Base-by-base conservation (phyloP, 2,329 filamentous ascomycete species). In the Botrytis porri region DNA sequence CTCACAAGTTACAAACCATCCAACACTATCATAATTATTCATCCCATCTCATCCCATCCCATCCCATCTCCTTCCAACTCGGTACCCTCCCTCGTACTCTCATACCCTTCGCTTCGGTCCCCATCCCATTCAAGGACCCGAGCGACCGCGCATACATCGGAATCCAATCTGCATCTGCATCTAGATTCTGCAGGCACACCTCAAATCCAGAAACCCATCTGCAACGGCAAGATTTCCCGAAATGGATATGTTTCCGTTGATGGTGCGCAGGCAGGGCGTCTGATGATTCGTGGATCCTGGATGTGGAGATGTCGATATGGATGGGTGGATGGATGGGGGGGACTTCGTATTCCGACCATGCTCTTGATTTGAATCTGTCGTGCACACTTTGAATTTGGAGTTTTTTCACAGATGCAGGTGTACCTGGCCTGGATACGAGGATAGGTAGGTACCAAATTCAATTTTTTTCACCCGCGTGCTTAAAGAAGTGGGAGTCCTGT, bases 191-290 rank as follows among this genome's bases (percentile, higher is more conserved):
- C 63, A 51, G 43, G 43, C 29, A 66, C 63, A 37, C 20, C 41
- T 16, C 32, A 3, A n/a, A 37, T 29, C 43, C 43, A 35, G 43
- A 22, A 35, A 65, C 2, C 3, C 10, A 14, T 51, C 43, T 25
- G 63, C 63, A n/a, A 51, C 43, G 45, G 63, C 10, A 4, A 20
- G 1, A 1, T 9, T 6, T n/a, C 63, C 63, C 22, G 32, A 65
- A 65, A 48, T 10, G 22, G 43, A n/a, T 45, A 37, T 18, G n/a
- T n/a, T 3, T 2, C 45, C 64, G 64, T 20, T 7, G 4, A 14
- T 4, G 2, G 32, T 20, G 4, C 22, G 3, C 7, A 32, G 0
- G 3, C 7, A 32, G 0, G n/a, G n/a, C 14, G 12, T n/a, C 18
- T 41, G 18, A 4, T 67, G 9, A 67, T 67, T 67, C 64, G 64